These are phyloP conservation scores for Aureococcus anophagefferens DNA, from an alignment of 108 stramenopile species.

Conservation along the genomic window DNA sequence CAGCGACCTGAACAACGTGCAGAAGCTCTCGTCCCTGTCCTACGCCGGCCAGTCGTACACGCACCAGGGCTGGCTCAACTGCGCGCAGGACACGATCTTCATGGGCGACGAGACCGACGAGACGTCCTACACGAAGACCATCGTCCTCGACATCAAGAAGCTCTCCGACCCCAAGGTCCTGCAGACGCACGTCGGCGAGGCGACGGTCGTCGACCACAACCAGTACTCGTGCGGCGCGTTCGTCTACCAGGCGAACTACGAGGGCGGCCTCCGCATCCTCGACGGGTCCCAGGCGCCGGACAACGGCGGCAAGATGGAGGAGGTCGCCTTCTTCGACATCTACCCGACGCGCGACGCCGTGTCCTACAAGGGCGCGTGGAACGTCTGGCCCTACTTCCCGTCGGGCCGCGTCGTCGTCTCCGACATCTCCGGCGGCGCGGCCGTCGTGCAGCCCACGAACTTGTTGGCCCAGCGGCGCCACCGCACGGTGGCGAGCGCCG, in stretches of 20 bases:
- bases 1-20: slow-evolving; percentile 3
- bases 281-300: background rate
- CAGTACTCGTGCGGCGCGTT: slow-evolving; percentile 22
- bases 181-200: too few species aligned
- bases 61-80: slow-evolving; percentile 39
- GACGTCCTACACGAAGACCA: too few species aligned
- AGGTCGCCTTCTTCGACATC: slow-evolving; percentile 31
- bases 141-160: too few species aligned
- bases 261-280: slow-evolving; percentile 24
- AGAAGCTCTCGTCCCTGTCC: background rate
- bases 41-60: slow-evolving; percentile 20
- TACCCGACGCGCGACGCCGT: slow-evolving; percentile 3
- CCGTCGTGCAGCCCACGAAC: slow-evolving; percentile 11
- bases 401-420: slow-evolving; percentile 17
- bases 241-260: slow-evolving; percentile 29
- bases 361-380: slow-evolving; percentile 24
- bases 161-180: too few species aligned
- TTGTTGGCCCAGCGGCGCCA: too few species aligned
- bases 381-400: slow-evolving; percentile 32
- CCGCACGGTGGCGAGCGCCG: too few species aligned
- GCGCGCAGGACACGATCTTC: slow-evolving; percentile 21
- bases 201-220: slow-evolving; percentile 33
- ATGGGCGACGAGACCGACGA: slow-evolving; percentile 23
- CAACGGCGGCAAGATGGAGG: background rate
- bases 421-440: slow-evolving; percentile 18